Evolutionary conservation across 257 asterid species (phyloP), one percentile per base, ranked within the genome.

Genomic region (Schizonepeta tenuifolia): DNA sequence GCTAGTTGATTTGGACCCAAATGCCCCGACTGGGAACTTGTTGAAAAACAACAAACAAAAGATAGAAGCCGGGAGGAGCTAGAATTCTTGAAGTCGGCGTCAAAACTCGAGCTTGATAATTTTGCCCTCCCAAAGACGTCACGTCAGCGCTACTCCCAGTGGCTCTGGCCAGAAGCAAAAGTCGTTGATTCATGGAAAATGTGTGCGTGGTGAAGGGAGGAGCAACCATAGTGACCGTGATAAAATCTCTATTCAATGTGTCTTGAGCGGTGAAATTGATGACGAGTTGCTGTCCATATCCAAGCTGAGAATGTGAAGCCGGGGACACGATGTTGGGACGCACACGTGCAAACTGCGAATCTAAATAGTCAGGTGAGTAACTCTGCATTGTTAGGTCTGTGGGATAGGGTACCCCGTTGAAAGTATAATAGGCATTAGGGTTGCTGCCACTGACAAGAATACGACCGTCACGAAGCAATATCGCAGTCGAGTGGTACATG

Each of bases 1-100:
- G 3, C 38, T 68, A 68, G 2, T 7, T 68, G 43, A 74, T 65
- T 74, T 31, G 78, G 51, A 74, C 10, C 78, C 78, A 74, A 28
- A 74, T 56, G 5, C 68, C 78, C 5, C 17, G 53, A 22, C 73
- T 65, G 12, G 73, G 78, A 54, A 74, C 60, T 15, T 65, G 61
- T 15, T 38, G 38, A 40, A 40, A 33, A 54, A 54, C 64, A 21
- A 65, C 53, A 21, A 74, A 74, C 7, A 74, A 38, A 55, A 74
- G 58, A 65, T 74, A 74, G 61, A 11, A 74, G 3, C 73, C 78
- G 2, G 78, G 8, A 2, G 77, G 65, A 53, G 72, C 66, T 2
- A 64, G n/a, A 53, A 51, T 17, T 17, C 3, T 54, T 10, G 72
- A 69, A 61, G 17, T 17, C n/a, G 75, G 80, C 21, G 51, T 69